A percentile compares a stretch with the other conserved stretches of the same genome.
These are phyloP conservation scores for Angophora floribunda DNA, from an alignment of 345 rosid genomes.

Conservation along the genomic window DNA sequence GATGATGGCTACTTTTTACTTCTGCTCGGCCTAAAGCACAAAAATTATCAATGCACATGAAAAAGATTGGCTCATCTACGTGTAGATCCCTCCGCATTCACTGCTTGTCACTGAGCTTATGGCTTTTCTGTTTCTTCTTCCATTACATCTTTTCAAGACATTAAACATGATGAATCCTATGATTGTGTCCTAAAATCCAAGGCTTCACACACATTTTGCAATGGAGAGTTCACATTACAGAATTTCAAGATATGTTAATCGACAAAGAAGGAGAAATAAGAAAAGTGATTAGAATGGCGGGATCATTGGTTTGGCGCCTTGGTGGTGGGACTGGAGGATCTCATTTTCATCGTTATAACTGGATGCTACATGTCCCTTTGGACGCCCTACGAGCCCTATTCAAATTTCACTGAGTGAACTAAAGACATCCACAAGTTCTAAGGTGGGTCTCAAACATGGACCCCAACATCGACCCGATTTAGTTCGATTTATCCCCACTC, in stretches of 20 bases:
- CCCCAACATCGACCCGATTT: neutral
- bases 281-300: neutral
- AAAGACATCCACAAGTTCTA: neutral
- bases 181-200: neutral
- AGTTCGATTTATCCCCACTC: neutral
- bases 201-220: neutral
- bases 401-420: neutral
- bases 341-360: slow-evolving; percentile 35
- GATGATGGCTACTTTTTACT: neutral
- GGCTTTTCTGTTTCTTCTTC: neutral
- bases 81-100: neutral
- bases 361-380: slow-evolving; percentile 2
- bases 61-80: neutral
- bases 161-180: neutral
- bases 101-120: neutral
- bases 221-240: neutral
- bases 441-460: neutral
- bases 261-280: neutral
- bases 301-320: neutral
- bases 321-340: slow-evolving; percentile 26
- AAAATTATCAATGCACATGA: neutral
- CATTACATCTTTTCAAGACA: neutral
- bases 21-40: neutral
- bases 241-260: neutral
- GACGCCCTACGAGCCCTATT: neutral